These are phyloP conservation scores for Fusarium proliferatum DNA, from an alignment of 2,329 filamentous ascomycete species.

Conservation along the genomic window DNA sequence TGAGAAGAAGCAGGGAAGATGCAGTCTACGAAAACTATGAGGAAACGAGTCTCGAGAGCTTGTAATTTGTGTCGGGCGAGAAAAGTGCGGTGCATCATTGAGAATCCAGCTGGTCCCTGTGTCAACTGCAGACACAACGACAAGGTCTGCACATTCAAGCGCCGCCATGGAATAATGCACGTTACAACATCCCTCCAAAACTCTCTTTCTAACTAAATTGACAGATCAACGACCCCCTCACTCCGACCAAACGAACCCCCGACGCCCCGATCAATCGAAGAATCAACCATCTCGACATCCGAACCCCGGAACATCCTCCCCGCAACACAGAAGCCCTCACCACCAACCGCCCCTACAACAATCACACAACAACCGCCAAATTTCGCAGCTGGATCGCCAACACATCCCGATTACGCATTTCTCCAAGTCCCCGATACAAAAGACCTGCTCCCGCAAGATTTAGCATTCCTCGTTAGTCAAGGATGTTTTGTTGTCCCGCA, in stretches of 20 bases:
- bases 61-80: conserved; percentile 39
- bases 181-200: not conserved
- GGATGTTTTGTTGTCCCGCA: conserved; percentile 44
- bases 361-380: not conserved
- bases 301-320: not conserved
- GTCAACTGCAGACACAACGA: conserved; percentile 43
- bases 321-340: not conserved
- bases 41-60: conserved; percentile 38
- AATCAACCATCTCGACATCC: not conserved
- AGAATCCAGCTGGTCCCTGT: conserved; percentile 33
- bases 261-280: not conserved
- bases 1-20: not conserved
- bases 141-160: conserved; percentile 41
- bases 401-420: conserved; percentile 39
- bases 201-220: not conserved
- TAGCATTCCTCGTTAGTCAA: conserved; percentile 40
- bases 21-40: conserved; percentile 16
- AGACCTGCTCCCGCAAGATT: conserved; percentile 39
- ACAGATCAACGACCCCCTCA: conserved; percentile 6
- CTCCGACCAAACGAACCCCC: conserved; percentile 2
- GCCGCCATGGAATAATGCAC: conserved; percentile 29
- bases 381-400: not conserved
- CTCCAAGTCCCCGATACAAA: conserved; percentile 37
- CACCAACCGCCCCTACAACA: not conserved
- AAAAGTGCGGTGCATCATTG: conserved; percentile 44